These are phyloP conservation scores for Conringia planisiliqua DNA, from an alignment of 345 rosid species.

Conservation along the genomic window DNA sequence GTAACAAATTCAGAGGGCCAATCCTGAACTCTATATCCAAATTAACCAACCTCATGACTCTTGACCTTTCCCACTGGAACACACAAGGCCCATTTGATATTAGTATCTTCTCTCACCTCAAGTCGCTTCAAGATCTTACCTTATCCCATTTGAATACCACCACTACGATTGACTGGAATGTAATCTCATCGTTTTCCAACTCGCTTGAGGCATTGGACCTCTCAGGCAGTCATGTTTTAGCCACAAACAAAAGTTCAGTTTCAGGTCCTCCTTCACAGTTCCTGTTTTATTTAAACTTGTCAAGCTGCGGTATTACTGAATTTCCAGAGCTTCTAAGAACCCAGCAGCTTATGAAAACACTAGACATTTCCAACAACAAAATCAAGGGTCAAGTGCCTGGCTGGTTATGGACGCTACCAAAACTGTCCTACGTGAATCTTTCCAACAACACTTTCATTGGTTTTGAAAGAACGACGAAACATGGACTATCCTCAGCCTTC, in stretches of 20 bases:
- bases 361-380: constrained; percentile 1
- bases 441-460: neutral
- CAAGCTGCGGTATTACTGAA: neutral
- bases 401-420: neutral
- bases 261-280: neutral
- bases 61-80: neutral
- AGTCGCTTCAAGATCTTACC: neutral
- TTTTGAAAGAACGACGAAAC: neutral
- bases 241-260: neutral
- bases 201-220: neutral
- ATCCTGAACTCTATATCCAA: constrained; percentile 7
- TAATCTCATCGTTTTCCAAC: neutral
- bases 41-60: neutral
- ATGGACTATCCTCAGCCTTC: neutral
- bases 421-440: neutral
- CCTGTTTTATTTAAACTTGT: neutral
- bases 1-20: constrained; percentile 27
- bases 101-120: constrained; percentile 10
- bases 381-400: constrained; percentile 11
- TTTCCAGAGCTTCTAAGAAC: neutral
- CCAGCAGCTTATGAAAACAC: accelerated
- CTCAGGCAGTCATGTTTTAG: neutral
- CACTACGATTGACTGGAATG: neutral
- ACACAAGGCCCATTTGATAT: constrained; percentile 7
- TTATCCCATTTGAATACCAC: constrained; percentile 7